A percentile compares a stretch with the other conserved stretches of the same genome.
phyloP scores from a whole-genome alignment of 1,139 yeast species.

The Diutina scorzettiae region DNA sequence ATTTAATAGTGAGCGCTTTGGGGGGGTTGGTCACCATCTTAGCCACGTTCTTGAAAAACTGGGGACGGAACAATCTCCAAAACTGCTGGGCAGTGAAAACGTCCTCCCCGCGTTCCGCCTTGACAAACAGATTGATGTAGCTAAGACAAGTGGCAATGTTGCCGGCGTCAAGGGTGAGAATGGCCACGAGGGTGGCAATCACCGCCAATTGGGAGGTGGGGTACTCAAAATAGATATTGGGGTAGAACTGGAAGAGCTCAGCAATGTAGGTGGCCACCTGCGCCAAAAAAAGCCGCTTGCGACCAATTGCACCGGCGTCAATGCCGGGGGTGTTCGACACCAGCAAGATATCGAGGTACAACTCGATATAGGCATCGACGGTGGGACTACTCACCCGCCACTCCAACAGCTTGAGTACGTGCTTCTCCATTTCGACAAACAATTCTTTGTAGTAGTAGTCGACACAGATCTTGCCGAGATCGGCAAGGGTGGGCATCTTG shows the following conservation, averaged over 20 bases:
- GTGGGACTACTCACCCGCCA: constrained; percentile 51
- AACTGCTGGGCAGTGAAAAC: constrained; percentile 2
- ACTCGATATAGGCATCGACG: constrained; percentile 49
- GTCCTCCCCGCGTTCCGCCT: not conserved
- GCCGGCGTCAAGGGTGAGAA: constrained; percentile 9
- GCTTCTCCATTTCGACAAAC: constrained; percentile 60
- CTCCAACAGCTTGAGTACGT: constrained; percentile 43
- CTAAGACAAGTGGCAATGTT: not conserved
- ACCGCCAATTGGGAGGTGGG: constrained; percentile 46
- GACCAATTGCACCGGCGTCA: constrained; percentile 15
- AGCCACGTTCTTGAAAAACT: constrained; percentile 11
- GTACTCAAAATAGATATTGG: constrained; percentile 43
- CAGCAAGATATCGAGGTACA: constrained; percentile 25
- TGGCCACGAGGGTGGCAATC: constrained; percentile 26
- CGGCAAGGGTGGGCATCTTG: constrained; percentile 47
- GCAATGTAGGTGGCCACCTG: constrained; percentile 49
- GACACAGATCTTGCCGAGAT: constrained; percentile 50
- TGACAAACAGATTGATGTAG: not conserved
- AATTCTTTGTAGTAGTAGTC: constrained; percentile 46
- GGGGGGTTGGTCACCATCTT: constrained; percentile 36
- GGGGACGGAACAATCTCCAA: not conserved
- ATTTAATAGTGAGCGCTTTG: constrained; percentile 30
- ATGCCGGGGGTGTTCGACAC: constrained; percentile 9
- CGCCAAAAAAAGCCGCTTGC: constrained; percentile 25
- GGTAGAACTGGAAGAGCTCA: constrained; percentile 53